phyloP scores from a whole-genome alignment of 2,329 filamentous ascomycete genomes.

The Sordariomycetes sp. region DNA sequence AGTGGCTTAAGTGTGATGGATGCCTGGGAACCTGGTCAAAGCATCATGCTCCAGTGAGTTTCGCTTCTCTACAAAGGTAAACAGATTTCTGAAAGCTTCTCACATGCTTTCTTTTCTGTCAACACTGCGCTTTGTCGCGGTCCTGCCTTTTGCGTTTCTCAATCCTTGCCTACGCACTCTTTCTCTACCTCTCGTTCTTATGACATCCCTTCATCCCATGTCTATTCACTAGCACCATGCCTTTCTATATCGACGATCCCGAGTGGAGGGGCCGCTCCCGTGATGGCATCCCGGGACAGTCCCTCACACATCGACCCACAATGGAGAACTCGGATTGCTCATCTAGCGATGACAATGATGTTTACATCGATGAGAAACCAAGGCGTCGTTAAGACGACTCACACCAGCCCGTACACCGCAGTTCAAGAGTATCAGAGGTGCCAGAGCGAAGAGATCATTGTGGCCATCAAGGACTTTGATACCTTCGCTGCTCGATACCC shows the following conservation, averaged over 20 bases:
- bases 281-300: background rate
- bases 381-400: background rate
- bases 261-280: background rate
- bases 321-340: background rate
- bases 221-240: background rate
- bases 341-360: background rate
- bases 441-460: background rate
- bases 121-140: background rate
- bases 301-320: background rate
- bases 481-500: slow-evolving; percentile 2
- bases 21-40: background rate
- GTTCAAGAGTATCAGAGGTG: background rate
- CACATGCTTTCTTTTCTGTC: background rate
- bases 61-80: background rate
- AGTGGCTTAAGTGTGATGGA: no score
- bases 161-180: background rate
- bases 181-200: background rate
- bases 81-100: background rate
- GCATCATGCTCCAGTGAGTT: background rate
- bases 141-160: background rate
- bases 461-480: slow-evolving; percentile 1
- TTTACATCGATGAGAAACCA: background rate
- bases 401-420: background rate
- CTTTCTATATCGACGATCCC: background rate
- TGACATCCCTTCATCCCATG: background rate